These are phyloP conservation scores for Mycena capillaripes DNA, from an alignment of 768 basidiomycete species.

Conservation along the genomic window DNA sequence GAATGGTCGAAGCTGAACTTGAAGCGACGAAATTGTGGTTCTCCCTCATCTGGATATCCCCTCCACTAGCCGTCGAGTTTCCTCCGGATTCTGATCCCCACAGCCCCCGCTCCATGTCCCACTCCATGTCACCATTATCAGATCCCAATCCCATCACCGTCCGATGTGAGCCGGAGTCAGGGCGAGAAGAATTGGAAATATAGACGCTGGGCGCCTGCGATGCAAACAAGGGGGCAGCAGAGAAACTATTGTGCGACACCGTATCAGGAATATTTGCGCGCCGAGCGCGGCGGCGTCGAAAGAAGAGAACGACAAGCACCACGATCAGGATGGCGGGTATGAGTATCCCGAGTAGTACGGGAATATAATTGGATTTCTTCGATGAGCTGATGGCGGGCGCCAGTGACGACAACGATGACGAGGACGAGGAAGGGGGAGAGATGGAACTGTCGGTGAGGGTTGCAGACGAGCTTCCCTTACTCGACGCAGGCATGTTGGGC, in stretches of 20 bases:
- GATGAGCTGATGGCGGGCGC: neutral
- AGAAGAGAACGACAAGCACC: neutral
- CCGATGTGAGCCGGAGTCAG: neutral
- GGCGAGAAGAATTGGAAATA: neutral
- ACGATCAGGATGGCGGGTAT: neutral
- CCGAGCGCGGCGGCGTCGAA: constrained; percentile 1
- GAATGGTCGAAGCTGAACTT: neutral
- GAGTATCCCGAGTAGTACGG: neutral
- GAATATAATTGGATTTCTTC: neutral
- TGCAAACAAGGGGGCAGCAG: neutral
- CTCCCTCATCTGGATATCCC: neutral
- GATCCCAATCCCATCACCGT: neutral
- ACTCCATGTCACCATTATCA: neutral
- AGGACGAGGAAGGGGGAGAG: neutral
- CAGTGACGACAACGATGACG: neutral
- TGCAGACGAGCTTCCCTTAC: neutral
- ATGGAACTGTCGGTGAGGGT: neutral
- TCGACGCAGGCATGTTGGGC: neutral
- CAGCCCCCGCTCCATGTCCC: neutral
- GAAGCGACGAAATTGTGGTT: neutral
- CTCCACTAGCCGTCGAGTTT: neutral
- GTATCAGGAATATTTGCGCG: neutral
- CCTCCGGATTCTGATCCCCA: neutral
- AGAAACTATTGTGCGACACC: neutral
- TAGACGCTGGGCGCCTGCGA: neutral